Base-by-base conservation (phyloP, 208 protist species). In the Phytomonas francai region DNA sequence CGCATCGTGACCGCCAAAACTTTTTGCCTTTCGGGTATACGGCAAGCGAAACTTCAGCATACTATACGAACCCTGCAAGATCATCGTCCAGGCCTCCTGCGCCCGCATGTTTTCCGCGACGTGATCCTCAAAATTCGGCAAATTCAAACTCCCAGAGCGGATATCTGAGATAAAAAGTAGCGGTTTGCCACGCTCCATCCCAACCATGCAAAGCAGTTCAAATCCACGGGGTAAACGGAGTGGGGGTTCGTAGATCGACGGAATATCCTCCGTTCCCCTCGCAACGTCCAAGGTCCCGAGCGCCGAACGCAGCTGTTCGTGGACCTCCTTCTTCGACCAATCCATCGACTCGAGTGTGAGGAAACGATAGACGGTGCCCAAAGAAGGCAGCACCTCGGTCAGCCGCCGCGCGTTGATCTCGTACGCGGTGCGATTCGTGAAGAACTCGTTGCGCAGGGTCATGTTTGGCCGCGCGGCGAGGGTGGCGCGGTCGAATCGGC, bases 1-100 rank as follows among this genome's bases (percentile, higher is more conserved):
- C 25, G 28, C 63, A 28, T 68, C 78, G n/a, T 68, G 72, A 11
- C 80, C 83, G 34, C 82, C 83, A 69, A 80, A 79, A 27, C 76
- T 68, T 39, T 51, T 77, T 34, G 76, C 82, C 65, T 84, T 92
- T 58, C 76, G 68, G 14, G 83, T 94, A 77, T 97, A 99, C 14
- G 97, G 95, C 22, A 99, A 80, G 30, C 97, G 79, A 66, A 98
- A 99, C 74, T 99, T 99, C 27, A 99, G 84, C 94, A 99, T 97
- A 67, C 82, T 89, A 39, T 79, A 72, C 11, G 85, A 74, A 8
- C 88, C 94, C 27, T 96, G 73, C 59, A 99, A 71, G 27, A 97
- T 88, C 59, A 79, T 71, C 67, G 92, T 91, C 96, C 96, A 98
- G 56, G 83, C 85, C 76, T 87, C 83, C 82, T 98, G 96, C 39